These are phyloP conservation scores for Eleusine indica DNA, from an alignment of 176 grass and related monocot species.

Conservation along the genomic window DNA sequence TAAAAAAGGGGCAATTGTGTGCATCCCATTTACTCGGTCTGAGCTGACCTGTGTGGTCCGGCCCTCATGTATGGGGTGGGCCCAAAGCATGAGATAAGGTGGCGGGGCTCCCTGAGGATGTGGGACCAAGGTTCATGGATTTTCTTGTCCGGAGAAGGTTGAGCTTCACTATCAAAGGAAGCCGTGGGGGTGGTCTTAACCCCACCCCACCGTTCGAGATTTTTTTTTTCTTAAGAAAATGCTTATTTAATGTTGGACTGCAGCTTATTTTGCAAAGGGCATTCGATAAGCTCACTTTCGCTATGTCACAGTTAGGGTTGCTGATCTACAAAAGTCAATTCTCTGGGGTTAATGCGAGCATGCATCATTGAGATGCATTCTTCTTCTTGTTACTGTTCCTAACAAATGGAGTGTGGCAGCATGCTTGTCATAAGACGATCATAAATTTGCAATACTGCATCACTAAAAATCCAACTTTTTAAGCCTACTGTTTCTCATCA, in stretches of 20 bases:
- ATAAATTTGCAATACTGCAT: constrained; percentile 21
- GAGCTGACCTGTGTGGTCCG: no score
- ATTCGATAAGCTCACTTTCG: constrained; percentile 25
- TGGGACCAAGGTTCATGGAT: no score
- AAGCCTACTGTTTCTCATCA: constrained; percentile 25
- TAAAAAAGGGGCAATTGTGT: no score
- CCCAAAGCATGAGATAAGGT: no score
- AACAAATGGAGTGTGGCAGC: neutral
- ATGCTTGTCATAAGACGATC: neutral
- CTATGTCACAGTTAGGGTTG: constrained; percentile 8
- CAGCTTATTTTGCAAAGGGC: constrained; percentile 12
- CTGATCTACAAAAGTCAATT: constrained; percentile 4
- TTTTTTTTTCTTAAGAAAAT: no score
- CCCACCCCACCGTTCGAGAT: no score
- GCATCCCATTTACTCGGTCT: no score
- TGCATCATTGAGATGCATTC: neutral
- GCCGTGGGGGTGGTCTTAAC: no score
- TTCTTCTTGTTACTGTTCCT: constrained; percentile 22
- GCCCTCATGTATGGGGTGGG: no score
- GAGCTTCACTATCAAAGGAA: no score
- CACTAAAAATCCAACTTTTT: neutral
- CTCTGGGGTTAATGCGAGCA: neutral
- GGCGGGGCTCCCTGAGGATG: no score
- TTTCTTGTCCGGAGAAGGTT: no score
- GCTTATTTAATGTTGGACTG: neutral